Evolutionary conservation across 2,329 filamentous ascomycete species (phyloP), one percentile per base, ranked within the genome.

Genomic region (Aureobasidium sp.): DNA sequence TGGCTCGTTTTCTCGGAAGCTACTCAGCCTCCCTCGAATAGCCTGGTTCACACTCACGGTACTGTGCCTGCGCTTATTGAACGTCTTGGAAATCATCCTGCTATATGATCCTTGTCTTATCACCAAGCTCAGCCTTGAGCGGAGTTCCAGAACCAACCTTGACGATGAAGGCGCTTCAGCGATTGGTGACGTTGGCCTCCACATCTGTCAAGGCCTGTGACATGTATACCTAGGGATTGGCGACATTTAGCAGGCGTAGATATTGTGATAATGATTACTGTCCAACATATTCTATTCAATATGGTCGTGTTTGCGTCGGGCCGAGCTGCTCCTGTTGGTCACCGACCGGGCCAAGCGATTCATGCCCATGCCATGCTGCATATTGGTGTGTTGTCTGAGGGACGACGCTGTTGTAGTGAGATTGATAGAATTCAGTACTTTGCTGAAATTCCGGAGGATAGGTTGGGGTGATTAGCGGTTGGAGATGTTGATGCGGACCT

Each of bases 391-490:
- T 14, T 36, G 54, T 27, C 16, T 57, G 37, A 30, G 29, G 42
- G 16, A 11, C 34, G 4, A 44, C 45, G 27, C 16, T 25, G 37
- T 59, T 42, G 45, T 55, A 42, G 13, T 54, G 49, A 6, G 49
- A 36, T 29, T 41, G 41, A 55, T 48, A 61, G 49, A 53, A 45
- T 6, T 44, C 59, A 32, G 49, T 45, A 34, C 42, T 61, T 21
- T 61, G 58, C 29, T 61, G 49, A 25, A 54, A 61, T 14, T 61
- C 59, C 9, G 59, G 50, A 47, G 59, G 59, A 21, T 61, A 55
- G 5, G 59, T 61, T 29, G 59, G 59, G 3, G 59, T 61, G 13
- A 61, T 48, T 7, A 48, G 27, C 21, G 59, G 49, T 41, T 61
- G 59, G 5, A 51, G 41, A 42, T 47, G 48, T 30, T 53, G 58